Conservation (phyloP, 495 filamentous ascomycete genomes). For the Pyrenula massariospora region DNA sequence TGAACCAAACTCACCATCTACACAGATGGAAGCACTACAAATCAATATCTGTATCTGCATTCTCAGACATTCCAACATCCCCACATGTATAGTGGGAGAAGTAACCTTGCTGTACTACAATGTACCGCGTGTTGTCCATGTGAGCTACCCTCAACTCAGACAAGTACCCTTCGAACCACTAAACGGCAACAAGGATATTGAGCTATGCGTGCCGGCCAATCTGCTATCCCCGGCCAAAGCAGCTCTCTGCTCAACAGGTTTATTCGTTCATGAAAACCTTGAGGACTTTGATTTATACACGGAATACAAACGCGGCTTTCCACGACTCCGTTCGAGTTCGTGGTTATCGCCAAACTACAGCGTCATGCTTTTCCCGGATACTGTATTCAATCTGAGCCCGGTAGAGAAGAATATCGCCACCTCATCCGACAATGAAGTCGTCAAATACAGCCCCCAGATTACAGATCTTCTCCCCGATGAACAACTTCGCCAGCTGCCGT, state of each 20-base stretch:
- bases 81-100: constrained; percentile 2
- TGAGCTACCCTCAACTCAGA: neutral
- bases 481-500: neutral
- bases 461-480: neutral
- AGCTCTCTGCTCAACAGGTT: neutral
- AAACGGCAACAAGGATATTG: constrained; percentile 2
- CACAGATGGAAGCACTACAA: neutral
- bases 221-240: neutral
- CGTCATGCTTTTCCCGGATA: constrained; percentile 3
- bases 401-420: neutral
- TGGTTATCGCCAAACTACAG: neutral
- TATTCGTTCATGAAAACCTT: neutral
- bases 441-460: neutral
- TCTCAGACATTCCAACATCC: neutral
- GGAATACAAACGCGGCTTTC: constrained; percentile 4
- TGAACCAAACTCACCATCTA: too few species aligned
- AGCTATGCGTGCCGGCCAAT: constrained; percentile 3
- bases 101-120: constrained; percentile 5
- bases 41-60: neutral
- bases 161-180: too few species aligned
- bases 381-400: constrained; percentile 1
- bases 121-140: constrained; percentile 3
- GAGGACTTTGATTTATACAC: constrained; percentile 1
- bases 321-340: neutral
- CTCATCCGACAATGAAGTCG: neutral